Base-by-base conservation (phyloP, 2,329 filamentous ascomycete genomes). In the Aspergillus awamori region DNA sequence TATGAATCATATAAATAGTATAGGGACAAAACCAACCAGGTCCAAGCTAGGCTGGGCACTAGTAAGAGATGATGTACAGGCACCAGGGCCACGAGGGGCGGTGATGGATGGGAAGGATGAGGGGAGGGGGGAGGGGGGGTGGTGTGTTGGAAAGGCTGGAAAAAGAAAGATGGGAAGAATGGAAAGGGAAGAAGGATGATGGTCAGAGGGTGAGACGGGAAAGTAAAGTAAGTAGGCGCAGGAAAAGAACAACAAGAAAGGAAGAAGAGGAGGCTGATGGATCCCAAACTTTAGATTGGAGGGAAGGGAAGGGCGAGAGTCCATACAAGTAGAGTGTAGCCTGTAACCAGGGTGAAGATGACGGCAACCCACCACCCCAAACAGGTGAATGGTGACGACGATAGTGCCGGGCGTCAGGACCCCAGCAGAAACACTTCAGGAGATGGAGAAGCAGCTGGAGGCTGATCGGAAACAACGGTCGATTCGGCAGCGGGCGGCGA, bases 391-490 rank as follows among this genome's bases (percentile, higher is more conserved):
- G 62, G 57, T 64, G 62, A 64, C 54, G 60, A 62, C 62, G 62
- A 64, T 62, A 64, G 59, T 53, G 58, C 61, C 24, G 43, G 57
- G 56, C 57, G 43, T 41, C 52, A 63, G 36, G 45, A 62, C 58
- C 11, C 33, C 30, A 17, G n/a, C 22, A 56, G 48, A 56, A 51
- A 39, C 28, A 53, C 28, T 36, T 20, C 51, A 41, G 33, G 47
- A 56, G 36, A 38, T 52, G 39, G 45, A 55, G 26, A 59, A 47
- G 30, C 48, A 47, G 22, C 54, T 28, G 63, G 69, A 70, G 70
- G 70, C 72, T 74, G 71, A 72, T 74, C 72, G 70, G 71, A 72
- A 74, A 66, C 67, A 64, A 68, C 66, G 66, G 64, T 62, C 60
- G 60, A 36, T 68, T 69, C 65, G 67, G 66, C 49, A 51, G 56